These are phyloP conservation scores for Fusarium nodosum DNA, from an alignment of 2,329 filamentous ascomycete genomes.

Conservation along the genomic window DNA sequence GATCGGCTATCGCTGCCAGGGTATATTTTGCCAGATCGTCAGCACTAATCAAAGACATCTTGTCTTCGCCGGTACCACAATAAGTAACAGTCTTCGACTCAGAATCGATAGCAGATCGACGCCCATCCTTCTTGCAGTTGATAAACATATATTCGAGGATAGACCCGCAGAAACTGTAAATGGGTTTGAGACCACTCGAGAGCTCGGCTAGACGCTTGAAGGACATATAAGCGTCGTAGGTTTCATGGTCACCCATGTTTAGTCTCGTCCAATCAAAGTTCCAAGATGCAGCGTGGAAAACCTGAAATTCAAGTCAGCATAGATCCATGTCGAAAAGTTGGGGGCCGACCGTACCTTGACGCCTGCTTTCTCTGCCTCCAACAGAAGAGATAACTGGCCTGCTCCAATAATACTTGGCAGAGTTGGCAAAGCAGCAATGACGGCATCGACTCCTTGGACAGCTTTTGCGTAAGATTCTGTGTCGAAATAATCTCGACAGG, in stretches of 20 bases:
- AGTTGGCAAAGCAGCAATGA: conserved; percentile 7
- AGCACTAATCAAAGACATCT: conserved; percentile 9
- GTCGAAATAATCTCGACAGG: conserved; percentile 1
- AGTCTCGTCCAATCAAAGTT: conserved; percentile 24
- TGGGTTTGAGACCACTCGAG: neutral
- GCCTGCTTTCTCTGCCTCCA: conserved; percentile 17
- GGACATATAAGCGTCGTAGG: conserved; percentile 18
- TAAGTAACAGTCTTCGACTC: neutral
- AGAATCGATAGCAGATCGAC: neutral
- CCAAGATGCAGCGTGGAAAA: conserved; percentile 16
- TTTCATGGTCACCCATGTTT: conserved; percentile 15
- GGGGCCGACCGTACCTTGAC: conserved; percentile 1
- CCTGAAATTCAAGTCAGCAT: neutral
- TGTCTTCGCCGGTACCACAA: neutral
- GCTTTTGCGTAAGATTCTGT: neutral
- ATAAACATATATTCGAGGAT: conserved; percentile 18
- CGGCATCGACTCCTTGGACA: conserved; percentile 2
- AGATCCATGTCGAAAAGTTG: neutral
- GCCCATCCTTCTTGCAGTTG: neutral
- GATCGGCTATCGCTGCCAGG: neutral
- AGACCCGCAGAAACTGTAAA: neutral
- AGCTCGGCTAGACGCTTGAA: conserved; percentile 24
- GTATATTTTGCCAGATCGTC: conserved; percentile 17
- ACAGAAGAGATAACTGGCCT: conserved; percentile 3
- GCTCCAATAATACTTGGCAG: conserved; percentile 12